Conservation (phyloP, 768 basidiomycete genomes). For the Postia placenta region DNA sequence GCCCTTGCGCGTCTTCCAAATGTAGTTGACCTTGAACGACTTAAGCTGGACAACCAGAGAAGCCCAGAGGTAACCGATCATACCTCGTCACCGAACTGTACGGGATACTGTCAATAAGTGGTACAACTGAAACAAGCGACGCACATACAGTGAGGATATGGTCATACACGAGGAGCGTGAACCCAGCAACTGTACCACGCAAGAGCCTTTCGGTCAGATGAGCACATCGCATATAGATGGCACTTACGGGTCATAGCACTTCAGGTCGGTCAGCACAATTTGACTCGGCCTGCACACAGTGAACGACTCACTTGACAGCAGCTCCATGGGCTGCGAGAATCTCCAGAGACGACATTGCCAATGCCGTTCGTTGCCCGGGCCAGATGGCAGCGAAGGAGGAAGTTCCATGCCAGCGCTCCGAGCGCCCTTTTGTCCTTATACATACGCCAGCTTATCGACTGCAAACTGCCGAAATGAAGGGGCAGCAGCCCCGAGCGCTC, state of each 20-base stretch:
- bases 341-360: slow-evolving; percentile 16
- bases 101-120: not conserved
- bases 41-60: not conserved
- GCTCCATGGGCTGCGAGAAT: slow-evolving; percentile 16
- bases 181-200: slow-evolving; percentile 16
- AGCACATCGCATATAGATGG: not conserved
- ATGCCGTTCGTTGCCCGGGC: slow-evolving; percentile 6
- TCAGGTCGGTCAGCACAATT: not conserved
- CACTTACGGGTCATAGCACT: slow-evolving; percentile 21
- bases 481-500: not conserved
- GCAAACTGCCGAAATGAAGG: not conserved
- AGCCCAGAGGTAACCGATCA: not conserved
- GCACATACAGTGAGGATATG: slow-evolving; percentile 21
- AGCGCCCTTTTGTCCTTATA: slow-evolving; percentile 1
- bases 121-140: not conserved
- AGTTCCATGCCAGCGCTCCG: not conserved
- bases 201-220: not conserved
- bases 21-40: slow-evolving; percentile 16
- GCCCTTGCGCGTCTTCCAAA: slow-evolving; percentile 18
- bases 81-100: slow-evolving; percentile 22
- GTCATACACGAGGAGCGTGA: slow-evolving; percentile 22
- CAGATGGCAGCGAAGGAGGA: slow-evolving; percentile 6
- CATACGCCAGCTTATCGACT: slow-evolving; percentile 2
- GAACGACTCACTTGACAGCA: slow-evolving; percentile 20
- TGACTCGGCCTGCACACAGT: too few relatives aligned